These are phyloP conservation scores for Zoysia japonica DNA, from an alignment of 176 grass and related monocot species.

Conservation along the genomic window DNA sequence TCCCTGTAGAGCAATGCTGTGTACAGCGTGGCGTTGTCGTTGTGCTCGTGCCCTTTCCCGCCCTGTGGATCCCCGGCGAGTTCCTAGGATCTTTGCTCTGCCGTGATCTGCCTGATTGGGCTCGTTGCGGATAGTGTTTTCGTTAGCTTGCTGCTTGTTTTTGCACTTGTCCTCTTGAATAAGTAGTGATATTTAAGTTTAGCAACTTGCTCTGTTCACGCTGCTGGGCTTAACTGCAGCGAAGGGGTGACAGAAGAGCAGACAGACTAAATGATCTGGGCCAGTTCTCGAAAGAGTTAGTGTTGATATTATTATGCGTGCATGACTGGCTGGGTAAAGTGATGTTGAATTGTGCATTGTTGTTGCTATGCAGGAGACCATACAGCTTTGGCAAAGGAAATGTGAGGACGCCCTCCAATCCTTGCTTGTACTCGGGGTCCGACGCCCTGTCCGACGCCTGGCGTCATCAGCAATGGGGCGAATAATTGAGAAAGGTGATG, in stretches of 20 bases:
- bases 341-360: constrained; percentile 22
- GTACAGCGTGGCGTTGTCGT: constrained; percentile 15
- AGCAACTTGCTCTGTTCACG: background rate
- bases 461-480: constrained; percentile 80
- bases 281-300: background rate
- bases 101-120: constrained; percentile 28
- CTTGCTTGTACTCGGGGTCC: constrained; percentile 77
- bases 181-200: background rate
- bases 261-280: background rate
- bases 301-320: background rate
- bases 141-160: background rate
- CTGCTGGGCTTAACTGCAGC: background rate
- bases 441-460: constrained; percentile 76
- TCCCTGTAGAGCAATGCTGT: constrained; percentile 16
- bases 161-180: constrained; percentile 11
- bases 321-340: background rate
- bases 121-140: background rate
- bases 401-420: constrained; percentile 96
- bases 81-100: background rate
- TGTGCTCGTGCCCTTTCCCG: background rate
- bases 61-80: background rate
- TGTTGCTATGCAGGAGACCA: constrained; percentile 65
- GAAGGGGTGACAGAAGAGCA: background rate
- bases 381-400: constrained; percentile 93
- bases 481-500: constrained; percentile 89